Evolutionary conservation across 257 asterid species (phyloP).

Genomic region (Penstemon davidsonii): DNA sequence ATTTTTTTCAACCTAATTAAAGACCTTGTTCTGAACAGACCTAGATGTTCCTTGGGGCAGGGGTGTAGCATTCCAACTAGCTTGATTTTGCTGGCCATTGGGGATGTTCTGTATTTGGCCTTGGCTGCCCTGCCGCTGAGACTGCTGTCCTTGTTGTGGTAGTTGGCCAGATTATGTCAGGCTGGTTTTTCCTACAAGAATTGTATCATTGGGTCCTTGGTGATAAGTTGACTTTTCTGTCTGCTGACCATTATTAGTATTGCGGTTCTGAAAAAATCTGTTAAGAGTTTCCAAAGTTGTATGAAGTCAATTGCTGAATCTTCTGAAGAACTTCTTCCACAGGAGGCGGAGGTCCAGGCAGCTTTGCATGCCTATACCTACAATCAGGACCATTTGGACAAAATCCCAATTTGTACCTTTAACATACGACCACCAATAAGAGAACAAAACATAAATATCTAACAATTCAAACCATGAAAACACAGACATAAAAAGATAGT

Average conservation of each 20-base stretch:
- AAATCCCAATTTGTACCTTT: conserved; percentile 94
- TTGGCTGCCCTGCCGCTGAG: conserved; percentile 58
- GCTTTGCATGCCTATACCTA: conserved; percentile 92
- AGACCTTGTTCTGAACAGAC: conserved; percentile 93
- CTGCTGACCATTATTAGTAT: conserved; percentile 52
- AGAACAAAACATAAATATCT: conserved; percentile 12
- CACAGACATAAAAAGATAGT: background rate
- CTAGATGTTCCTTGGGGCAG: conserved; percentile 99
- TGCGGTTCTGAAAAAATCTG: conserved; percentile 71
- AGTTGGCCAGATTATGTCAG: conserved; percentile 48
- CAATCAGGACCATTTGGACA: conserved; percentile 98
- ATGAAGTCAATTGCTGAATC: conserved; percentile 77
- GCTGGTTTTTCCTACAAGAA: conserved; percentile 45
- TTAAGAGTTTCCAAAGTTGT: conserved; percentile 60
- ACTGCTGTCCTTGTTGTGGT: conserved; percentile 52
- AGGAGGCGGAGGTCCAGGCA: conserved; percentile 97
- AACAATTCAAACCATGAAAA: background rate
- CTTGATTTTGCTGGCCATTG: conserved; percentile 66
- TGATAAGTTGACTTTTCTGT: conserved; percentile 56
- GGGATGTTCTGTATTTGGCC: conserved; percentile 56
- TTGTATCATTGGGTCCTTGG: conserved; percentile 58
- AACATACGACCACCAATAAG: conserved; percentile 30
- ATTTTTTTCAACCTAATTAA: conserved; percentile 61
- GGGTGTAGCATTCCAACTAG: conserved; percentile 62
- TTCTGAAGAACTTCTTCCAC: conserved; percentile 90